Evolutionary conservation across 768 basidiomycete species (phyloP).

Genomic region (Pholiota molesta): DNA sequence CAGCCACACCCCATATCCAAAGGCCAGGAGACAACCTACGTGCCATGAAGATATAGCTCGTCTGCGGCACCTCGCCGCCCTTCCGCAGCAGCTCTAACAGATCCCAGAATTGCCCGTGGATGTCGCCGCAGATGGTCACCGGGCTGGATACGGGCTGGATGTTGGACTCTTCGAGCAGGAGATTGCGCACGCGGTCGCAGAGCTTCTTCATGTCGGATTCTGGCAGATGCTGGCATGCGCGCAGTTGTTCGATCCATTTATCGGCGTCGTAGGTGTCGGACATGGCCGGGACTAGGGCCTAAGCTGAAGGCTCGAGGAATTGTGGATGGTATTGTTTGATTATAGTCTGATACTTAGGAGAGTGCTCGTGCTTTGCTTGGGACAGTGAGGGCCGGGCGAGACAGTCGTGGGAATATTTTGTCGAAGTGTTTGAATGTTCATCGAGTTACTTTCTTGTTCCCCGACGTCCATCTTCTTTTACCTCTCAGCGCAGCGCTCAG

Average conservation of each 20-base stretch:
- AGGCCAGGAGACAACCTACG: conserved; percentile 48
- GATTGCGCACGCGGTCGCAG: conserved; percentile 85
- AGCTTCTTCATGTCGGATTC: conserved; percentile 93
- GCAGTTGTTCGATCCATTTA: conserved; percentile 89
- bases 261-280: conserved; percentile 44
- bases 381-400: too few species aligned
- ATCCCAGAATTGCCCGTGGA: conserved; percentile 99
- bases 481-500: too few species aligned
- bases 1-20: conserved; percentile 25
- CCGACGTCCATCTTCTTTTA: too few species aligned
- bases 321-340: too few species aligned
- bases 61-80: conserved; percentile 82
- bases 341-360: too few species aligned
- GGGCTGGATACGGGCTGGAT: conserved; percentile 95
- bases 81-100: conserved; percentile 86
- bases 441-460: too few species aligned
- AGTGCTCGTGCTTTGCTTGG: too few species aligned
- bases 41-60: conserved; percentile 97
- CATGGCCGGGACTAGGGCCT: background rate
- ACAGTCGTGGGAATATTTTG: too few species aligned
- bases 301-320: too few species aligned
- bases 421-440: too few species aligned
- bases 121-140: conserved; percentile 94
- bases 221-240: conserved; percentile 83
- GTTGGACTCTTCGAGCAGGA: conserved; percentile 95